Evolutionary conservation across 345 rosid species (phyloP), one percentile per base, ranked within the genome.

Genomic region (Euphorbia tirucalli): DNA sequence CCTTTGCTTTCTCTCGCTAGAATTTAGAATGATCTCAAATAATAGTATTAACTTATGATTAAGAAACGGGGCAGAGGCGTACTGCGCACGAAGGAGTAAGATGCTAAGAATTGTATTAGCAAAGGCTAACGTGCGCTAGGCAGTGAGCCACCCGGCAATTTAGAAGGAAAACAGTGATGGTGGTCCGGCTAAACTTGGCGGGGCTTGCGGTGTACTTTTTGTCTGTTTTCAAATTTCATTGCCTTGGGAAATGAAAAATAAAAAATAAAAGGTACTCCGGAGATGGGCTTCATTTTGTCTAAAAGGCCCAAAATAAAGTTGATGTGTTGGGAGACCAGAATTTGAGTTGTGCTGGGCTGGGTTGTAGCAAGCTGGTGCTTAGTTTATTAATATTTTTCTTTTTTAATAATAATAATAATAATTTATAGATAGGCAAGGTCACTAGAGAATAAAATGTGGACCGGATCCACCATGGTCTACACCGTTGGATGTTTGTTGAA

Each of bases 141-240:
- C n/a, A n/a, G n/a, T n/a, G 1, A 3, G 72, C 50, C 64, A 69
- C 54, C 21, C n/a, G n/a, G 44, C 52, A 64, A 48, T 72, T 64
- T 55, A 5, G 25, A 18, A 54, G 41, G 4, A 5, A 35, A 35
- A 35, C 7, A 7, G 58, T n/a, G 69, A 41, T 32, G 50, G 41
- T 65, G 54, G 41, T 32, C 48, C 5, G 21, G 14, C 30, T 21
- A 19, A 62, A 64, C 25, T 71, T 35, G 63, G 75, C 55, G 56
- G 52, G 39, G 25, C 41, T 48, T 28, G 7, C 44, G 11, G 27
- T 27, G 25, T 19, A 43, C 32, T 43, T 7, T 50, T n/a, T 11
- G n/a, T 54, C 22, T 30, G 21, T 43, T 31, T 48, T n/a, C n/a
- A n/a, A n/a, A n/a, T n/a, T n/a, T n/a, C n/a, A n/a, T n/a, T n/a